phyloP scores from a whole-genome alignment of 2,329 filamentous ascomycete genomes.

The Aspergillus sp. region DNA sequence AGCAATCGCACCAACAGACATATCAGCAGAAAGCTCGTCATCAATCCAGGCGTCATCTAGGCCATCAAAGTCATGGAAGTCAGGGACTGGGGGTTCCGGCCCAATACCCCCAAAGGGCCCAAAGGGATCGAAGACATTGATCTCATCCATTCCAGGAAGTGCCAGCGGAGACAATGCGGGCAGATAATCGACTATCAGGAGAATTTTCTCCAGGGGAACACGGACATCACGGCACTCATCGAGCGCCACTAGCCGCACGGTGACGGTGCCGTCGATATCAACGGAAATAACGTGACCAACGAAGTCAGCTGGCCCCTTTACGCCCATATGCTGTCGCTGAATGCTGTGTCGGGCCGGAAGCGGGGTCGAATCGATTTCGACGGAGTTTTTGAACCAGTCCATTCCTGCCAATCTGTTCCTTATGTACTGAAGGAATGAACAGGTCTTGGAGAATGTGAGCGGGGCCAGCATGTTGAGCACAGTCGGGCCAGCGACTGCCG shows the following conservation, averaged over 20 bases:
- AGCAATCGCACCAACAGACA: no score
- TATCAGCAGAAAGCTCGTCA: no score
- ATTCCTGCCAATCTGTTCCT: constrained; percentile 8
- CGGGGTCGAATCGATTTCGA: constrained; percentile 8
- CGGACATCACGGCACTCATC: constrained; percentile 42
- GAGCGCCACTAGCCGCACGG: constrained; percentile 45
- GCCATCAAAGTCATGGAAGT: no score
- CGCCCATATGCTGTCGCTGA: constrained; percentile 8
- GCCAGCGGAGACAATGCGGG: constrained; percentile 6
- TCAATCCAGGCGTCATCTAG: no score
- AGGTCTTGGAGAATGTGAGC: constrained; percentile 5
- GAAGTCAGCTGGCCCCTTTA: constrained; percentile 33
- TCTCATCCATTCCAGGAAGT: no score
- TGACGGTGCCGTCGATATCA: constrained; percentile 43
- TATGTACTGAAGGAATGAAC: constrained; percentile 10
- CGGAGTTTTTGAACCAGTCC: constrained; percentile 14
- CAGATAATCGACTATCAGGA: constrained; percentile 34
- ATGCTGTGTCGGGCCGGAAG: constrained; percentile 10
- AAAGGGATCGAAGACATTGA: no score
- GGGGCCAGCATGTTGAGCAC: constrained; percentile 9
- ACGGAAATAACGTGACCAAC: constrained; percentile 50
- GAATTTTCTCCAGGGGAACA: constrained; percentile 40
- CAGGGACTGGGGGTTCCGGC: no score
- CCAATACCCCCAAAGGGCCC: no score
- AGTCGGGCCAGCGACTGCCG: constrained; percentile 5